These are phyloP conservation scores for Lophium mytilinum DNA, from an alignment of 495 filamentous ascomycete genomes.

Conservation along the genomic window DNA sequence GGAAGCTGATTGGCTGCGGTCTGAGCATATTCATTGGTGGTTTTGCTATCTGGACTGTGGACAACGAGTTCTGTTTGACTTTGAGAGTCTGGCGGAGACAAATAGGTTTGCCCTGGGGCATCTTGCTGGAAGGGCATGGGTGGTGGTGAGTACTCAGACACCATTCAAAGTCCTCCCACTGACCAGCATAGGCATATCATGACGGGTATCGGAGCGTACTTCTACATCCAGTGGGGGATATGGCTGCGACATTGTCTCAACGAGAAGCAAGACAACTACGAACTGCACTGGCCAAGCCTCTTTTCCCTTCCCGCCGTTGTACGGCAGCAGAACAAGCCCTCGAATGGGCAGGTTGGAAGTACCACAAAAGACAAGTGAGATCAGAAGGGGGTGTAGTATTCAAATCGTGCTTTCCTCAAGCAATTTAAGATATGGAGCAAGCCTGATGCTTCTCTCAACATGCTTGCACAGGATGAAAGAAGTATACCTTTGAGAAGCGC, in stretches of 20 bases:
- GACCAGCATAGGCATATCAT: slow-evolving; percentile 49
- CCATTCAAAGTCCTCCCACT: neutral
- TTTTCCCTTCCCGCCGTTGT: slow-evolving; percentile 61
- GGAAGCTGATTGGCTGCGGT: slow-evolving; percentile 65
- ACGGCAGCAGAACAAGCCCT: slow-evolving; percentile 14
- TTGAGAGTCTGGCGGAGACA: slow-evolving; percentile 61
- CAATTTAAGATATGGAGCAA: too few species aligned
- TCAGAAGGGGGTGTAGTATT: neutral
- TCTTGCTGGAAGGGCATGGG: slow-evolving; percentile 85
- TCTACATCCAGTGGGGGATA: slow-evolving; percentile 78
- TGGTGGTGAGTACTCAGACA: slow-evolving; percentile 71
- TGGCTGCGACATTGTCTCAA: slow-evolving; percentile 80
- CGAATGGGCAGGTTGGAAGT: neutral
- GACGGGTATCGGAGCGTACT: slow-evolving; percentile 65
- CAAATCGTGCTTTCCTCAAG: too few species aligned
- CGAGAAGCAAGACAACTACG: slow-evolving; percentile 64
- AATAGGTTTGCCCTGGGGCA: slow-evolving; percentile 81
- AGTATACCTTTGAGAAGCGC: too few species aligned
- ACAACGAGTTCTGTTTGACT: slow-evolving; percentile 71
- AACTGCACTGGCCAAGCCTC: slow-evolving; percentile 61
- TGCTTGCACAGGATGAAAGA: too few species aligned
- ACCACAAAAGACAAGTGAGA: neutral
- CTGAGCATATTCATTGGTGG: slow-evolving; percentile 72
- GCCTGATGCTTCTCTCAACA: too few species aligned
- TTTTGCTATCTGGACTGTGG: slow-evolving; percentile 80